A percentile compares a stretch with the other conserved stretches of the same genome.
phyloP scores from a whole-genome alignment of 2,329 filamentous ascomycete genomes.

The Helminthosporium solani region DNA sequence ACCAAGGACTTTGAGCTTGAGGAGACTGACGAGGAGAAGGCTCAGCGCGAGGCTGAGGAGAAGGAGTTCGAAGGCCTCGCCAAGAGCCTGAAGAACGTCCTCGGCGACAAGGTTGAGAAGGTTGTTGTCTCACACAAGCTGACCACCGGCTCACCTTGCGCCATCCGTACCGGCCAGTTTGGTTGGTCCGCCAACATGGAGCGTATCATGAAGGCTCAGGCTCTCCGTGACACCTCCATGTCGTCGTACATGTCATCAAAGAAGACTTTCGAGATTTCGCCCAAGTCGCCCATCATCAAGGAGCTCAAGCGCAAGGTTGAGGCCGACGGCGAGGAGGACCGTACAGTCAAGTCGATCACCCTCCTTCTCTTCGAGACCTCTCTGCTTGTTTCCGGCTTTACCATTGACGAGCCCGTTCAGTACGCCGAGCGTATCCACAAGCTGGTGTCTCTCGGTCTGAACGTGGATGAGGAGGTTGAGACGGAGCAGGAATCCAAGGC shows the following conservation, averaged over 20 bases:
- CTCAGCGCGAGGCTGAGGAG: slow-evolving; percentile 89
- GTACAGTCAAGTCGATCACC: slow-evolving; percentile 98
- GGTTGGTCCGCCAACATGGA: slow-evolving; percentile 99
- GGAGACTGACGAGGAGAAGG: slow-evolving; percentile 99
- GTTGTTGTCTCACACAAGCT: slow-evolving; percentile 99
- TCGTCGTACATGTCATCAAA: slow-evolving; percentile 99
- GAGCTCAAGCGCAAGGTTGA: slow-evolving; percentile 99
- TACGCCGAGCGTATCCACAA: slow-evolving; percentile 99
- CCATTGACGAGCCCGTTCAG: slow-evolving; percentile 96
- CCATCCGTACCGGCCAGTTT: slow-evolving; percentile 99
- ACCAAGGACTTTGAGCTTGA: slow-evolving; percentile 99
- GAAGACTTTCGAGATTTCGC: slow-evolving; percentile 99
- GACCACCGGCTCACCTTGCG: slow-evolving; percentile 79
- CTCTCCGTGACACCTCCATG: slow-evolving; percentile 99
- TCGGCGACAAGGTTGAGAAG: slow-evolving; percentile 99
- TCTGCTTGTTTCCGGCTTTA: slow-evolving; percentile 97
- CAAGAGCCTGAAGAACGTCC: slow-evolving; percentile 98
- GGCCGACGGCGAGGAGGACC: slow-evolving; percentile 94
- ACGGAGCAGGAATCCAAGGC: slow-evolving; percentile 59
- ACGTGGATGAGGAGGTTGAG: slow-evolving; percentile 93
- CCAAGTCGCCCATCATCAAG: slow-evolving; percentile 95
- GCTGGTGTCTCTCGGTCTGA: slow-evolving; percentile 95
- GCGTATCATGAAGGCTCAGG: slow-evolving; percentile 99
- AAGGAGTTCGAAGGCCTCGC: slow-evolving; percentile 95
- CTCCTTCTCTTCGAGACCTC: slow-evolving; percentile 99